phyloP scores from a whole-genome alignment of 2,329 filamentous ascomycete genomes.

The Chaetothyriales sp. region DNA sequence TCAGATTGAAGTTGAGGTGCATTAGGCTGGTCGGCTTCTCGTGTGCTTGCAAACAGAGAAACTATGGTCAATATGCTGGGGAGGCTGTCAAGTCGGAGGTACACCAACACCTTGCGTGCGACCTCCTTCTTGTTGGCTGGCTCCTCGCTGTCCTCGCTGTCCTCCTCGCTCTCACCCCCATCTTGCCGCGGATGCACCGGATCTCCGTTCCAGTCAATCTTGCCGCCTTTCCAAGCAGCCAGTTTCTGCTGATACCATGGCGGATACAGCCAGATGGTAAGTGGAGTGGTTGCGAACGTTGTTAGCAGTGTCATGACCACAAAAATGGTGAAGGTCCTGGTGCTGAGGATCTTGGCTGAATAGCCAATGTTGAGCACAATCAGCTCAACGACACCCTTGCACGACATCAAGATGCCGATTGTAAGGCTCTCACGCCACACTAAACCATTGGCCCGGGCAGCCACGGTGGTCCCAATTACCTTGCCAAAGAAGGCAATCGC shows the following conservation, averaged over 20 bases:
- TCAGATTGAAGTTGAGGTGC: conserved; percentile 17
- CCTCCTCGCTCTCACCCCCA: conserved; percentile 18
- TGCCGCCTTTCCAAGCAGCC: conserved; percentile 60
- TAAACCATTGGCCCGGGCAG: conserved; percentile 59
- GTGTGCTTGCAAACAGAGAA: conserved; percentile 42
- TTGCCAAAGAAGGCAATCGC: conserved; percentile 72
- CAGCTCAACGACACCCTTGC: conserved; percentile 84
- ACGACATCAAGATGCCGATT: conserved; percentile 87
- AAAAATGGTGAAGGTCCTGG: conserved; percentile 78
- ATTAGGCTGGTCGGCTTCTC: conserved; percentile 5
- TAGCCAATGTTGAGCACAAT: conserved; percentile 79
- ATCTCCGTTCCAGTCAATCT: conserved; percentile 77
- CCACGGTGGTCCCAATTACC: conserved; percentile 65
- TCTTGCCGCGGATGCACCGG: conserved; percentile 29
- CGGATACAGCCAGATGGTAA: conserved; percentile 61
- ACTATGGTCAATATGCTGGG: conserved; percentile 69
- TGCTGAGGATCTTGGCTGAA: conserved; percentile 66
- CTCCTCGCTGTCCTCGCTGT: conserved; percentile 5
- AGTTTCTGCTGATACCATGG: conserved; percentile 61
- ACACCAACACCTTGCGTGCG: conserved; percentile 53
- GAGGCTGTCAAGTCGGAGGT: conserved; percentile 71
- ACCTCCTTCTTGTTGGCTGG: conserved; percentile 17
- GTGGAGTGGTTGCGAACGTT: conserved; percentile 67
- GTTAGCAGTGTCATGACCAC: conserved; percentile 86
- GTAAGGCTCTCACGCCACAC: conserved; percentile 82